Base-by-base conservation (phyloP, 2,329 filamentous ascomycete species). In the Monosporascus sp. region DNA sequence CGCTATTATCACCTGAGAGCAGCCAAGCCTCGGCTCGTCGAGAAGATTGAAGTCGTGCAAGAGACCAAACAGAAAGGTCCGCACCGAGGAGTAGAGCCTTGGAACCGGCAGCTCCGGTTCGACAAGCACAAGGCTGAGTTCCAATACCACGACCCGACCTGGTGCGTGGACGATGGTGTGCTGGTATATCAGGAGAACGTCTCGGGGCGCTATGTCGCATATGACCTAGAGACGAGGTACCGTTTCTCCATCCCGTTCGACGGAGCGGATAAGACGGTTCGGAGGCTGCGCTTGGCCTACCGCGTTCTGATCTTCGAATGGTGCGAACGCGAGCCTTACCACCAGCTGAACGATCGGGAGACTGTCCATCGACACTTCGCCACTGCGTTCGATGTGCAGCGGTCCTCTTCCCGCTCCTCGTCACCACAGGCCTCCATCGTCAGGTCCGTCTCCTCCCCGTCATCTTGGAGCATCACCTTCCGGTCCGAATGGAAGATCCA, bases 301-400 rank as follows among this genome's bases (percentile, higher is more conserved):
- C 70, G 72, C 2, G 70, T 84, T n/a, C 68, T 87, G n/a, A 61
- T 86, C 19, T 68, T 87, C n/a, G 83, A 86, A 63, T 86, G 83
- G 82, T 81, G 80, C 49, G 79, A 84, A 60, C 65, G 70, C 2
- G 70, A 75, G 27, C 69, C 77, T 1, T 80, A 75, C 56, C 76
- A 80, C 63, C 74, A 76, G 63, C 65, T 79, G 22, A 79, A 81
- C 62, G 74, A 77, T 53, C 68, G 69, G 48, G 78, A 79, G 56
- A 69, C 70, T 1, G 77, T 81, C 1, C 76, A 81, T 65, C 74
- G 78, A 5, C 82, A 86, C 65, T 85, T 80, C 63, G 81, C 80
- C 6, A 83, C 81, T 2, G 79, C 78, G 1, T 85, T 80, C 61
- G 78, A 84, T 56, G 68, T 86, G 27, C 46, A 55, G 43, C 59